phyloP scores from a whole-genome alignment of 768 basidiomycete genomes.

The Auriscalpium vulgare region DNA sequence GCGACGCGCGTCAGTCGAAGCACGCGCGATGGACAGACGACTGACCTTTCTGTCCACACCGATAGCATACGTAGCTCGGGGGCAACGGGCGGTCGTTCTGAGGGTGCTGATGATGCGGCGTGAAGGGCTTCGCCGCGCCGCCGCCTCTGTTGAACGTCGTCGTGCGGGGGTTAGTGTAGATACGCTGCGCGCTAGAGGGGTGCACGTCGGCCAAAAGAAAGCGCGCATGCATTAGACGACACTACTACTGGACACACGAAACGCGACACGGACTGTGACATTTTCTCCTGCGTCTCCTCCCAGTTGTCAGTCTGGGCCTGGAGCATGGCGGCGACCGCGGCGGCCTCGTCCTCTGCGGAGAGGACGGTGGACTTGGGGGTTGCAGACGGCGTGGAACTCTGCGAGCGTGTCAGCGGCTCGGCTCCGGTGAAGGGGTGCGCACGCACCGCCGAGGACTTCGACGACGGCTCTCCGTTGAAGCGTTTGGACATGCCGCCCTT shows the following conservation, averaged over 20 bases:
- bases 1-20: slow-evolving; percentile 1
- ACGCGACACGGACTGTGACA: slow-evolving; percentile 92
- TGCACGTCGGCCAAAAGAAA: slow-evolving; percentile 17
- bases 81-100: slow-evolving; percentile 76
- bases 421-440: no score
- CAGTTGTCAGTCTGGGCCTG: slow-evolving; percentile 89
- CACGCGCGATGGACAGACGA: not conserved
- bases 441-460: not conserved
- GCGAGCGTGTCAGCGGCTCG: no score
- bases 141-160: slow-evolving; percentile 50
- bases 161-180: slow-evolving; percentile 58
- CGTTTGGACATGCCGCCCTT: slow-evolving; percentile 69
- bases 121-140: slow-evolving; percentile 41
- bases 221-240: slow-evolving; percentile 60
- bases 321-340: slow-evolving; percentile 98
- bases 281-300: slow-evolving; percentile 99
- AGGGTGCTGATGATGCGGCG: slow-evolving; percentile 38
- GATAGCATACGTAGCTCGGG: slow-evolving; percentile 95
- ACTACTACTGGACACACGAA: slow-evolving; percentile 59
- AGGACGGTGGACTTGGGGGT: slow-evolving; percentile 23
- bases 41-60: slow-evolving; percentile 94
- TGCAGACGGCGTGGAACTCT: not conserved
- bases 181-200: slow-evolving; percentile 52
- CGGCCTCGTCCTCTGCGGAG: slow-evolving; percentile 73
- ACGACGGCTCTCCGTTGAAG: slow-evolving; percentile 60